Base-by-base conservation (phyloP, 1,139 yeast species). In the Scheffersomyces segobiensis region DNA sequence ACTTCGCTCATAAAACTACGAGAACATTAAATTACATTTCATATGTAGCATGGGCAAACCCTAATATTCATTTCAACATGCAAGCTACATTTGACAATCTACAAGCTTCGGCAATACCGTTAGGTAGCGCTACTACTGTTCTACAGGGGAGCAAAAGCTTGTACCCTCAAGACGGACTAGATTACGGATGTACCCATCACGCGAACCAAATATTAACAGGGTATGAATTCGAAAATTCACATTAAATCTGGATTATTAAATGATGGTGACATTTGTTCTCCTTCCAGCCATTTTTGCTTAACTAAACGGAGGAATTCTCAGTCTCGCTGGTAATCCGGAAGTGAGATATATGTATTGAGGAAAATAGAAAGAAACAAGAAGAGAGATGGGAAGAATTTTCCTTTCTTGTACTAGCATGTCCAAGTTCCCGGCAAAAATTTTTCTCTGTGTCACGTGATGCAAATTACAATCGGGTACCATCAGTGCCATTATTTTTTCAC, bases 211-310 rank as follows among this genome's bases (percentile, higher is more conserved):
- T 54, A 60, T 62, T 63, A 65, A 59, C 18, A 52, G 52, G 53
- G 50, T 19, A 54, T 48, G 50, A 20, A 48, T 24, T 21, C 5
- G 50, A 48, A 48, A 20, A 48, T 21, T 20, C 26, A 19, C 22
- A 54, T 54, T 54, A 63, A 66, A 59, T 55, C 65, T 70, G 75
- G 78, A 74, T 75, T 76, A 75, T 76, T 70, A 20, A 68, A 75
- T 69, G 78, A 75, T 66, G 79, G 78, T 53, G 50, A 57, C 57
- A 58, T 53, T 66, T 67, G 55, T 60, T 80, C 81, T 80, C 74
- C 83, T 77, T 80, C 81, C 79, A 74, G 84, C 84, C 84, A 80
- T 80, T 80, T 79, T 60, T 80, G 84, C 84, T 76, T 65, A 70
- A 74, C 81, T 76, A 75, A 79, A 80, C 67, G 67, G 77, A 67